These are phyloP conservation scores for Phoenix dactylifera DNA, from an alignment of 176 grass and related monocot genomes.

Conservation along the genomic window DNA sequence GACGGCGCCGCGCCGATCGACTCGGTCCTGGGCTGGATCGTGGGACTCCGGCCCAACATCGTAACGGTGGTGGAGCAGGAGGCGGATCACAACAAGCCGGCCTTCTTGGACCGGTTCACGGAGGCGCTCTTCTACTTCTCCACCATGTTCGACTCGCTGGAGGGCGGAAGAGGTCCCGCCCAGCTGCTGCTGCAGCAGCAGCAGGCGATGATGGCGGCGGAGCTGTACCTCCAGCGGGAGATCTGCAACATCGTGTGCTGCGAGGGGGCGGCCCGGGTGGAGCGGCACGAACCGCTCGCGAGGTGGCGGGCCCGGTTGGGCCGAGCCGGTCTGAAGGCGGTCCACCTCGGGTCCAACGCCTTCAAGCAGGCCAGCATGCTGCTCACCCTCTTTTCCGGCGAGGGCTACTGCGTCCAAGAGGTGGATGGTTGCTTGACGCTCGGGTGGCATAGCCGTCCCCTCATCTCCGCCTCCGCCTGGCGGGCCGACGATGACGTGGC, in stretches of 20 bases:
- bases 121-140: conserved; percentile 97
- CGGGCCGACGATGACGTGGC: conserved; percentile 11
- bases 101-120: conserved; percentile 84
- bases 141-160: conserved; percentile 80
- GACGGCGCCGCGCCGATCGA: conserved; percentile 35
- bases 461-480: conserved; percentile 92
- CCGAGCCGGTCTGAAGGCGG: conserved; percentile 35
- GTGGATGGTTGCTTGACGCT: conserved; percentile 72
- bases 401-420: conserved; percentile 81
- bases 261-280: conserved; percentile 45
- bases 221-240: conserved; percentile 66
- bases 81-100: conserved; percentile 79
- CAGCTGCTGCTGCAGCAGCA: conserved; percentile 16
- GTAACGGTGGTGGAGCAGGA: conserved; percentile 86
- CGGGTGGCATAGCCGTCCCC: conserved; percentile 74
- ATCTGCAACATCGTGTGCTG: conserved; percentile 81
- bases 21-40: conserved; percentile 52
- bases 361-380: conserved; percentile 91
- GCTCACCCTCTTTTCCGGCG: conserved; percentile 76
- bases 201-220: conserved; percentile 31
- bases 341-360: conserved; percentile 69
- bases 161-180: conserved; percentile 25
- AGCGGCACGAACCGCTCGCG: conserved; percentile 85
- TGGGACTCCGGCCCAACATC: conserved; percentile 46
- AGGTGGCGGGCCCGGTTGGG: conserved; percentile 49